Base-by-base conservation (phyloP, 2,329 filamentous ascomycete genomes). In the Furcasterigmium furcatum region DNA sequence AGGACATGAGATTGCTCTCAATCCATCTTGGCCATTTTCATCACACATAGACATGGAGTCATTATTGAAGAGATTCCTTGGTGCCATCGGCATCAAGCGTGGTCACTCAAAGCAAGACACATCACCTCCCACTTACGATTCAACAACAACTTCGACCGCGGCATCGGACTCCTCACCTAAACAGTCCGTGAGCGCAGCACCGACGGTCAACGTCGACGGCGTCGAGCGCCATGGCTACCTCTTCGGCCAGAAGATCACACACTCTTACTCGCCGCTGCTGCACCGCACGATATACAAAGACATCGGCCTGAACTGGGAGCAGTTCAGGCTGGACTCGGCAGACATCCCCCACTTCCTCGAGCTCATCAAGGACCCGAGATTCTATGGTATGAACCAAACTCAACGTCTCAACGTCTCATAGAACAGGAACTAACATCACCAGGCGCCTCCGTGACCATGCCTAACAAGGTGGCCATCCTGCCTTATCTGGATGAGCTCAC, bases 381-480 rank as follows among this genome's bases (percentile, higher is more conserved):
- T 83, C 61, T 85, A 83, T 57, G 84, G 82, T 77, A 32, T n/a
- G 30, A n/a, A 13, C 5, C 12, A n/a, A n/a, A n/a, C n/a, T n/a
- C n/a, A n/a, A n/a, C n/a, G n/a, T n/a, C n/a, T 32, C 30, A 8
- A 32, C 7, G 13, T 16, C 6, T 32, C 18, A 29, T 18, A 46
- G 30, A 32, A 7, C 30, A 4, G 3, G 9, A n/a, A 14, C 30
- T 32, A n/a, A 32, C 12, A 12, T n/a, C 18, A 3, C 34, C 18
- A 18, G 34, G 34, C 34, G 80, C 84, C 19, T 82, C 85, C 4
- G 82, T 92, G 30, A 92, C 88, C 18, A 94, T 92, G 88, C 88
- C 88, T 0, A 84, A 89, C 72, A 92, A 94, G 65, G 80, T 92
- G 21, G 74, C 81, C 55, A 89, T 92, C 59, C 79, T 91, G 48